Conservation (phyloP, 2,329 filamentous ascomycete species). For the Fusarium sp. region DNA sequence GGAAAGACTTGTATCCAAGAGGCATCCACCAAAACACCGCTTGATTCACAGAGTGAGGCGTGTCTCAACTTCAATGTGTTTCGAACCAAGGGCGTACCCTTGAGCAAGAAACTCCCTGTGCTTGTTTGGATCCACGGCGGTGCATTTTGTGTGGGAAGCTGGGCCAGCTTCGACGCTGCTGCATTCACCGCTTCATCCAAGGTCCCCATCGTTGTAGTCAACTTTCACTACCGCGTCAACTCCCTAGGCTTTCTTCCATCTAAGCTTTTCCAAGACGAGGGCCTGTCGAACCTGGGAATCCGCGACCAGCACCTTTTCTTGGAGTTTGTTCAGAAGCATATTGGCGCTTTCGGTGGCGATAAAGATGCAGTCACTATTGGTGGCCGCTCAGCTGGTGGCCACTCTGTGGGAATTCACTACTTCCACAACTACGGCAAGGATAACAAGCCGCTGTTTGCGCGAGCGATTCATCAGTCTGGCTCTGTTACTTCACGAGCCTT, state of each 20-base stretch:
- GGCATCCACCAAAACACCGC: slow-evolving; percentile 16
- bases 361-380: slow-evolving; percentile 64
- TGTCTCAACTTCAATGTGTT: slow-evolving; percentile 59
- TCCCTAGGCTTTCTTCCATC: slow-evolving; percentile 61
- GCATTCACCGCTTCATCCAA: slow-evolving; percentile 50
- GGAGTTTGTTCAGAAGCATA: slow-evolving; percentile 66
- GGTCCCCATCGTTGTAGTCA: slow-evolving; percentile 59
- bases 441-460: slow-evolving; percentile 50
- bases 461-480: slow-evolving; percentile 55
- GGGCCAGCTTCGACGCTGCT: slow-evolving; percentile 54
- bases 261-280: slow-evolving; percentile 53
- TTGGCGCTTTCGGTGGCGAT: slow-evolving; percentile 67
- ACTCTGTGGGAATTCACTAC: slow-evolving; percentile 56
- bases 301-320: slow-evolving; percentile 66
- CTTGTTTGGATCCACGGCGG: slow-evolving; percentile 59
- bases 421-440: slow-evolving; percentile 55
- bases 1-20: slow-evolving; percentile 61
- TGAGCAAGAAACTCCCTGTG: slow-evolving; percentile 55
- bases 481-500: slow-evolving; percentile 56
- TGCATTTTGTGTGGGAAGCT: slow-evolving; percentile 53
- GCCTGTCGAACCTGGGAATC: slow-evolving; percentile 65
- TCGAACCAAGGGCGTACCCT: slow-evolving; percentile 51
- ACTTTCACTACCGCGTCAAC: slow-evolving; percentile 59
- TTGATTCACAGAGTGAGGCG: slow-evolving; percentile 50
- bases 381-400: slow-evolving; percentile 66